Evolutionary conservation across 805 yeast species (phyloP).

Genomic region (Candida silvatica): DNA sequence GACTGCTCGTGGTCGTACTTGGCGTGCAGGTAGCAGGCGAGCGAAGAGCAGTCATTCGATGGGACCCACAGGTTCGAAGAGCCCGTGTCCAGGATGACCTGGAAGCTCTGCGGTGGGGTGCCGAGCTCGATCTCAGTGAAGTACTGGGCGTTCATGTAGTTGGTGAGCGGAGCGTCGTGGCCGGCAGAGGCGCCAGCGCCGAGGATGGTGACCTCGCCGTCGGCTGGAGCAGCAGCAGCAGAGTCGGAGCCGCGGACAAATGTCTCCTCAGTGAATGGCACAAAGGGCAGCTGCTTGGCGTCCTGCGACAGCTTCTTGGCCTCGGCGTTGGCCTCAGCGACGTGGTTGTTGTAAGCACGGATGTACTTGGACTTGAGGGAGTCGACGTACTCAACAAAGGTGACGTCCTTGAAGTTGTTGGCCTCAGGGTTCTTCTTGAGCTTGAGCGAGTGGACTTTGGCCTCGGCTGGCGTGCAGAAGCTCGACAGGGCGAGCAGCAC

Average conservation of each 20-base stretch:
- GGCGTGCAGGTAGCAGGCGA: conserved; percentile 91
- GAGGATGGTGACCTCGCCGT: conserved; percentile 12
- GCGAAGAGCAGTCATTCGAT: conserved; percentile 74
- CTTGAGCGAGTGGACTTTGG: conserved; percentile 37
- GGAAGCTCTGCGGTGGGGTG: conserved; percentile 88
- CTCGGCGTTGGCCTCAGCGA: no score
- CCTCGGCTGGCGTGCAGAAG: conserved; percentile 24
- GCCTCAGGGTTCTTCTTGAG: conserved; percentile 38
- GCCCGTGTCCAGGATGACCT: conserved; percentile 94
- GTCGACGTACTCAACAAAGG: conserved; percentile 38
- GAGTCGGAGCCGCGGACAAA: conserved; percentile 1
- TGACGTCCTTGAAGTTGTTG: conserved; percentile 35
- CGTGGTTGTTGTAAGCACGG: conserved; percentile 26
- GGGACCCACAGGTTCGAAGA: conserved; percentile 98
- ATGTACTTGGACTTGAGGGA: conserved; percentile 42
- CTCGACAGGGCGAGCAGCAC: conserved; percentile 30
- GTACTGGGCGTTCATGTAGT: conserved; percentile 94
- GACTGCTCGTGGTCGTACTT: conserved; percentile 83
- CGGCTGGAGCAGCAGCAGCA: conserved; percentile 29
- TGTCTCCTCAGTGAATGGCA: conserved; percentile 31
- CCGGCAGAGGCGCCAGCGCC: conserved; percentile 26
- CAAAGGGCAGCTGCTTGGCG: conserved; percentile 23
- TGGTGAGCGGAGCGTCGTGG: conserved; percentile 79
- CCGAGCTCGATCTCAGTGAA: conserved; percentile 87
- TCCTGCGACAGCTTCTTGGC: no score